A percentile compares a stretch with the other conserved stretches of the same genome.
Evolutionary conservation across 208 protist species (phyloP).

Genomic region (Trypanosomatidae sp.): DNA sequence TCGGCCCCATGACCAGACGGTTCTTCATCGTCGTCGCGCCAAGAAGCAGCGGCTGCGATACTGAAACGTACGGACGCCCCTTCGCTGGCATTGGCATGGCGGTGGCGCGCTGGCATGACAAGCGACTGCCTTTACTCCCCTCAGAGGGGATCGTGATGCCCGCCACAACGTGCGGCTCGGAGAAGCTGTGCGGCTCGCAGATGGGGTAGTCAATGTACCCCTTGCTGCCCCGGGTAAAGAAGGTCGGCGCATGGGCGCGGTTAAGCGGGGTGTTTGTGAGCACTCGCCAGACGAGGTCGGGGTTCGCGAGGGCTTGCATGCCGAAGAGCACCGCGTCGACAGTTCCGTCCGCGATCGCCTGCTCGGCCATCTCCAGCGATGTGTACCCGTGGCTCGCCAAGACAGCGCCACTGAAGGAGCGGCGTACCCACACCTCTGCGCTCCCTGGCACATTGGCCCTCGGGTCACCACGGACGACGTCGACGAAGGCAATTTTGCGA

Average conservation of each 20-base stretch:
- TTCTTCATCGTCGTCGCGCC: slow-evolving; percentile 33
- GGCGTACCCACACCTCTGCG: slow-evolving; percentile 19
- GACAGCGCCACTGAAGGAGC: slow-evolving; percentile 15
- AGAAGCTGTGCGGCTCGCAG: slow-evolving; percentile 17
- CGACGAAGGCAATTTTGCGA: slow-evolving; percentile 43
- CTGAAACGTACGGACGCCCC: background rate
- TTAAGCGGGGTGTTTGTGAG: slow-evolving; percentile 12
- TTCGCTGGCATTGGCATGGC: background rate
- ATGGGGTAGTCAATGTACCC: slow-evolving; percentile 56
- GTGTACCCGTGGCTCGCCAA: slow-evolving; percentile 26
- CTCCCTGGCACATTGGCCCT: background rate
- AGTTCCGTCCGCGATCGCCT: slow-evolving; percentile 51
- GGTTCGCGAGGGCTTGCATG: slow-evolving; percentile 16
- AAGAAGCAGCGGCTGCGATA: slow-evolving; percentile 28
- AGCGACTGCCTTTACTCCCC: background rate
- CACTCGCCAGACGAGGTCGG: slow-evolving; percentile 23
- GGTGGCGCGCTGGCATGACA: background rate
- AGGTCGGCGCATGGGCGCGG: slow-evolving; percentile 13
- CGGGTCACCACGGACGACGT: slow-evolving; percentile 38
- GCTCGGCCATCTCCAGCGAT: slow-evolving; percentile 30
- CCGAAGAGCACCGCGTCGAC: slow-evolving; percentile 56
- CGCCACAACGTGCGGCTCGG: background rate
- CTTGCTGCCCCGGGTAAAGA: slow-evolving; percentile 15
- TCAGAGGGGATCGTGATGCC: background rate
- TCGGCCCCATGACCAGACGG: slow-evolving; percentile 50